These are phyloP conservation scores for Graphiopsis chlorocephala DNA, from an alignment of 2,329 filamentous ascomycete genomes.

Conservation along the genomic window DNA sequence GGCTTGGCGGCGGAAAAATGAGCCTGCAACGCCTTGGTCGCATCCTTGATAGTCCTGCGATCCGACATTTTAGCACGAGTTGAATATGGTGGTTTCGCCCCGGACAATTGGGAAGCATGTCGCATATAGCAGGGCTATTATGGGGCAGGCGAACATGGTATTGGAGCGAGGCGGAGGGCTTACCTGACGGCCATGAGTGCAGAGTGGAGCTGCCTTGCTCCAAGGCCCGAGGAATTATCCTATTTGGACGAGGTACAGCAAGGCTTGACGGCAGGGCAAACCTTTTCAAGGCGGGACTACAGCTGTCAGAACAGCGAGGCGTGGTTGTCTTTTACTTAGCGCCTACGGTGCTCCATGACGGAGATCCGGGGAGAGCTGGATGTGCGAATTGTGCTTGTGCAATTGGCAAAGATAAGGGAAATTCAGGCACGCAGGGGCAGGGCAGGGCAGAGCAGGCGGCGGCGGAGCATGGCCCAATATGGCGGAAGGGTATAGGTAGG, in stretches of 20 bases:
- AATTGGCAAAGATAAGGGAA: slow-evolving; percentile 16
- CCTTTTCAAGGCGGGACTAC: background rate
- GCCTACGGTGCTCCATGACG: slow-evolving; percentile 4
- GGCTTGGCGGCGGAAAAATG: slow-evolving; percentile 43
- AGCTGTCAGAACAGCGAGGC: slow-evolving; percentile 3
- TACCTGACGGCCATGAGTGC: slow-evolving; percentile 14
- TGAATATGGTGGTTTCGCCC: background rate
- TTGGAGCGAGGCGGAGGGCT: background rate
- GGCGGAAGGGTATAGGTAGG: slow-evolving; percentile 5
- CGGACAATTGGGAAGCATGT: background rate
- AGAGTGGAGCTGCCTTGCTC: background rate
- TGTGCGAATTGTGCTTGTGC: background rate
- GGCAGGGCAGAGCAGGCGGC: background rate
- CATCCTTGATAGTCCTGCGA: slow-evolving; percentile 48
- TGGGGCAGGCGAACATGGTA: background rate
- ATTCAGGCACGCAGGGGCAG: slow-evolving; percentile 13
- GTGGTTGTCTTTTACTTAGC: slow-evolving; percentile 10
- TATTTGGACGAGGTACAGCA: slow-evolving; percentile 4
- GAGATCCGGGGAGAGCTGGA: slow-evolving; percentile 1
- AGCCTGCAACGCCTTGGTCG: slow-evolving; percentile 45
- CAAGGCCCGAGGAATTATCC: background rate
- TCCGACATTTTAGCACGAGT: slow-evolving; percentile 5
- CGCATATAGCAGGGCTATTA: background rate
- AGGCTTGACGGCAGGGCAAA: background rate
- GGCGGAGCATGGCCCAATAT: background rate